These are phyloP conservation scores for Oryza glaberrima DNA, from an alignment of 176 grass and related monocot species.

Conservation along the genomic window DNA sequence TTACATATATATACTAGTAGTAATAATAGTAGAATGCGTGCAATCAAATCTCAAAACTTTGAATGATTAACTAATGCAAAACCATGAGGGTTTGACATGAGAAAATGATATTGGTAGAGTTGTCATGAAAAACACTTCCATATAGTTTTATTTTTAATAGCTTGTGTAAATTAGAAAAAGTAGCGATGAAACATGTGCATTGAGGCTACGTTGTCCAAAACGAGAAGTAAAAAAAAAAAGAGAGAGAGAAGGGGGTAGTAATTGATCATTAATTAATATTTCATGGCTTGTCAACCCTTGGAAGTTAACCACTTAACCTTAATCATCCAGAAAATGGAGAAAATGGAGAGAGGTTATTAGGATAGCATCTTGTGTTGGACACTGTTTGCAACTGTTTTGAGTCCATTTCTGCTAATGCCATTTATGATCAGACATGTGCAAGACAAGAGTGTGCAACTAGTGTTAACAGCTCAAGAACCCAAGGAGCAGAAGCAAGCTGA, in stretches of 20 bases:
- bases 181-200: too few species aligned
- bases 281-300: background rate
- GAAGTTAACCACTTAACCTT: constrained; percentile 2
- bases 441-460: background rate
- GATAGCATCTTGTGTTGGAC: background rate
- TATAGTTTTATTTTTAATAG: too few species aligned
- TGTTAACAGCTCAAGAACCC: background rate
- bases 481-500: constrained; percentile 7
- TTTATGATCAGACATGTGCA: constrained; percentile 38
- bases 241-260: background rate
- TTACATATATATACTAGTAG: too few species aligned
- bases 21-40: too few species aligned
- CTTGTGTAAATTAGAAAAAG: too few species aligned
- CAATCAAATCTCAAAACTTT: too few species aligned
- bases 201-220: too few species aligned
- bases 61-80: too few species aligned
- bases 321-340: background rate
- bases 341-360: background rate
- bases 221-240: too few species aligned
- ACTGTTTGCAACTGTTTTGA: background rate
- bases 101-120: too few species aligned
- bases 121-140: too few species aligned
- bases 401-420: constrained; percentile 22
- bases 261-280: constrained; percentile 1
- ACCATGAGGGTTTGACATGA: too few species aligned